A percentile compares a stretch with the other conserved stretches of the same genome.
phyloP scores from a whole-genome alignment of 2,329 filamentous ascomycete genomes.

The Nigrograna mackinnonii region DNA sequence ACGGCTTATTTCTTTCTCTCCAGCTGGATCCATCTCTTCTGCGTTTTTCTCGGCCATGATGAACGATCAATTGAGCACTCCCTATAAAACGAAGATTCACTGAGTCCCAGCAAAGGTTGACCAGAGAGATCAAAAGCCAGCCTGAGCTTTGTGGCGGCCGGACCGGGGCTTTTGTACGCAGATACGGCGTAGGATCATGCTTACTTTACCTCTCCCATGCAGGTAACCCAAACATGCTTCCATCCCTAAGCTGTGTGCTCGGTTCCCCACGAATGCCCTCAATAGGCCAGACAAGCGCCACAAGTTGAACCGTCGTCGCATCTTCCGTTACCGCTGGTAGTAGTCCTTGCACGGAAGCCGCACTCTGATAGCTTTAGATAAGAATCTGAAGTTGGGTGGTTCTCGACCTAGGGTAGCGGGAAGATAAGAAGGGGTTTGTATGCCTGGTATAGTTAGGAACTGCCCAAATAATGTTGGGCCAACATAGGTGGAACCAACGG shows the following conservation, averaged over 20 bases:
- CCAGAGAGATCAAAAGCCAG: no score
- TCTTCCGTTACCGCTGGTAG: background rate
- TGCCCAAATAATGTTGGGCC: background rate
- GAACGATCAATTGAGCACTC: background rate
- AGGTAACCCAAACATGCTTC: conserved; percentile 9
- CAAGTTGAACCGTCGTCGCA: conserved; percentile 1
- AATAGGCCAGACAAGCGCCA: background rate
- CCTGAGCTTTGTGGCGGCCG: no score
- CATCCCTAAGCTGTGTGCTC: background rate
- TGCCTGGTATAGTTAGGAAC: background rate
- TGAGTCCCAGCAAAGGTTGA: background rate
- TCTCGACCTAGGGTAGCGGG: conserved; percentile 1
- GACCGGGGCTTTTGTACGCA: conserved; percentile 4
- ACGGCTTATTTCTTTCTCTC: conserved; percentile 9
- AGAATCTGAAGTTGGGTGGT: no score
- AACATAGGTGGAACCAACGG: background rate
- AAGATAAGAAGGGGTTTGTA: conserved; percentile 5
- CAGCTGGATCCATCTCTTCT: background rate
- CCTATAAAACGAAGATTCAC: background rate
- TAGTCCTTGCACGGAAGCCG: background rate
- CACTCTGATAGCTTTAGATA: no score
- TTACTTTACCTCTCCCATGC: conserved; percentile 3
- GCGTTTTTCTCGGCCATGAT: background rate
- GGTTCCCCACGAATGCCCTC: background rate
- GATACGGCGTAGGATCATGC: background rate